A percentile compares a stretch with the other conserved stretches of the same genome.
Conservation (phyloP, 2,329 filamentous ascomycete species). For the Fusarium newnesense region DNA sequence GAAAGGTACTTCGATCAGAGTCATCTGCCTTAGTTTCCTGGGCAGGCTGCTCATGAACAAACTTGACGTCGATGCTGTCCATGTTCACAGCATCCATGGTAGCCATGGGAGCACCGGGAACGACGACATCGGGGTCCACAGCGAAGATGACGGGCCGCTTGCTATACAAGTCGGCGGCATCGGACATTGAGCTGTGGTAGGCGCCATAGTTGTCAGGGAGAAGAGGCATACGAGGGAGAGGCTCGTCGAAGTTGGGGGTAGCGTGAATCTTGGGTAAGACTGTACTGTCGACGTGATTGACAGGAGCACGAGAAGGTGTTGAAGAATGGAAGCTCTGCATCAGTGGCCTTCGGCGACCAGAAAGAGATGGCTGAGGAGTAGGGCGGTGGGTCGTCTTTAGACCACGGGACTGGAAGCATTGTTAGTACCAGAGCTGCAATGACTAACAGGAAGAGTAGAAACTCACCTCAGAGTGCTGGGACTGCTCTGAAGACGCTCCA, state of each 20-base stretch:
- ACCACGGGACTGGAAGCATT: conserved; percentile 49
- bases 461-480: conserved; percentile 55
- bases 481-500: conserved; percentile 46
- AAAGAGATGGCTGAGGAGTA: conserved; percentile 56
- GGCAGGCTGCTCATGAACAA: conserved; percentile 54
- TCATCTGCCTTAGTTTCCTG: conserved; percentile 41
- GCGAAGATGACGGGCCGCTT: conserved; percentile 65
- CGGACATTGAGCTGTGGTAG: conserved; percentile 55
- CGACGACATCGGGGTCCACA: conserved; percentile 63
- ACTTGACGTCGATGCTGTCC: conserved; percentile 66
- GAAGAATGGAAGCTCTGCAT: conserved; percentile 72
- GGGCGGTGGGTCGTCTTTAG: conserved; percentile 61
- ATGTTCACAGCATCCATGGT: conserved; percentile 68
- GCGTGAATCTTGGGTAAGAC: conserved; percentile 60
- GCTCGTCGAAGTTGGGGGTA: conserved; percentile 46
- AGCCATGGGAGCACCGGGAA: conserved; percentile 62
- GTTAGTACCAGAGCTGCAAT: conserved; percentile 20
- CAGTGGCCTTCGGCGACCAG: conserved; percentile 61
- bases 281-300: conserved; percentile 61
- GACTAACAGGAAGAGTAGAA: background rate
- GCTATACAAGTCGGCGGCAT: conserved; percentile 53
- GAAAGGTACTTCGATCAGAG: conserved; percentile 54
- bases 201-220: conserved; percentile 67
- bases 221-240: conserved; percentile 65
- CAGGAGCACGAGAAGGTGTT: conserved; percentile 52